Evolutionary conservation across 2,329 filamentous ascomycete species (phyloP).

Genomic region (Zasmidium angulare): DNA sequence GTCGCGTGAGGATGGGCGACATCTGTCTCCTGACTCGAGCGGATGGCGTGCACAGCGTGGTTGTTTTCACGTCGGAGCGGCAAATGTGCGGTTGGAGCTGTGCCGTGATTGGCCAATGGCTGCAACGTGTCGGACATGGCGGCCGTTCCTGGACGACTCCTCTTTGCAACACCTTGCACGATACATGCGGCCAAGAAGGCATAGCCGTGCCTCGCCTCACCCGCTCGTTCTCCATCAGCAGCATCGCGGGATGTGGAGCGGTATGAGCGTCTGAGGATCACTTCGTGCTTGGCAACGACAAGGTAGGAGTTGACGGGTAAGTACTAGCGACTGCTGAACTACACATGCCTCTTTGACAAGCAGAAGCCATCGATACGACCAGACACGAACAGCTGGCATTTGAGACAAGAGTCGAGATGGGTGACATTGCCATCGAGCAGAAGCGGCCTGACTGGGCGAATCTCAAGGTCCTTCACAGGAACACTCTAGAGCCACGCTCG

Average conservation of each 20-base stretch:
- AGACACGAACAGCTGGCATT: not conserved
- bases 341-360: not conserved
- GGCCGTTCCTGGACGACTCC: not conserved
- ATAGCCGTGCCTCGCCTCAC: too few relatives aligned
- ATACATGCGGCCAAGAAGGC: not conserved
- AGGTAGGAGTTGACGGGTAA: not conserved
- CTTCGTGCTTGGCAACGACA: not conserved
- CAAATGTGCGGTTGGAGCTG: not conserved
- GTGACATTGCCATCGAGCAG: constrained; percentile 4
- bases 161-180: not conserved
- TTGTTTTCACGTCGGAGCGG: not conserved
- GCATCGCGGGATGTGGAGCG: constrained; percentile 4
- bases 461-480: constrained; percentile 58
- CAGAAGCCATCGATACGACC: not conserved
- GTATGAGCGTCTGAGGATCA: not conserved
- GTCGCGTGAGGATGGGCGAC: not conserved
- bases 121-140: not conserved
- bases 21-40: not conserved
- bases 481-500: constrained; percentile 58
- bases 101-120: not conserved
- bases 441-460: constrained; percentile 61
- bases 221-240: not conserved
- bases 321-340: not conserved
- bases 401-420: constrained; percentile 7
- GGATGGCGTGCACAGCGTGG: not conserved